These are phyloP conservation scores for Adenanthera pavonina DNA, from an alignment of 306 rosid genomes.

Conservation along the genomic window DNA sequence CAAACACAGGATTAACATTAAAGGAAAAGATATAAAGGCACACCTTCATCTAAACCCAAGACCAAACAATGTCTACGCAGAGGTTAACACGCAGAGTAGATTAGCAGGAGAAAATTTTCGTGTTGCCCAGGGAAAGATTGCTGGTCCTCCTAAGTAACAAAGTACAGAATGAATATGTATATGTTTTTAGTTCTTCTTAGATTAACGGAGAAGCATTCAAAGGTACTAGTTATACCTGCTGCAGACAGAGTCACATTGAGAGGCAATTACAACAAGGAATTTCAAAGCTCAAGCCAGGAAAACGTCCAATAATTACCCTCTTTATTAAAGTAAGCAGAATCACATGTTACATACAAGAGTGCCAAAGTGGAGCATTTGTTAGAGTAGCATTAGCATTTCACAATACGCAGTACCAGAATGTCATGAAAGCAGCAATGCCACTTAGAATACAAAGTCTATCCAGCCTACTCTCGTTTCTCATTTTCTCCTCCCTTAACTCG, in stretches of 20 bases:
- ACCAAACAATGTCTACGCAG: background rate
- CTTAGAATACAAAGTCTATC: slow-evolving; percentile 50
- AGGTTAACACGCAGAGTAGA: background rate
- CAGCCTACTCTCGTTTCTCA: slow-evolving; percentile 78
- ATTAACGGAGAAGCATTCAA: background rate
- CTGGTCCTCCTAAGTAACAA: background rate
- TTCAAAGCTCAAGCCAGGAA: background rate
- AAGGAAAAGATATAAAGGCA: background rate
- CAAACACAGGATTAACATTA: no score
- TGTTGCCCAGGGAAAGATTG: background rate
- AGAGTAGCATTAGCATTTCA: slow-evolving; percentile 48
- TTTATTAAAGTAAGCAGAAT: slow-evolving; percentile 44
- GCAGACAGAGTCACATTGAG: background rate
- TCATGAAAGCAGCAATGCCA: slow-evolving; percentile 51
- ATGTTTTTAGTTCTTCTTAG: background rate
- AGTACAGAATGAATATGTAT: background rate
- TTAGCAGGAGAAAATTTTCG: background rate
- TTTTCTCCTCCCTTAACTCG: slow-evolving; percentile 84
- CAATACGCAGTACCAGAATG: slow-evolving; percentile 51
- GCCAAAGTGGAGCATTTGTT: slow-evolving; percentile 35
- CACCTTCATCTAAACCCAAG: background rate
- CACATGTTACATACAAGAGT: slow-evolving; percentile 38
- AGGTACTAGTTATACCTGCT: background rate
- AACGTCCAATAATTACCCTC: background rate
- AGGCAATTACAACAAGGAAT: background rate